phyloP scores from a whole-genome alignment of 441 rosid species.

The Bruguiera hainesii region DNA sequence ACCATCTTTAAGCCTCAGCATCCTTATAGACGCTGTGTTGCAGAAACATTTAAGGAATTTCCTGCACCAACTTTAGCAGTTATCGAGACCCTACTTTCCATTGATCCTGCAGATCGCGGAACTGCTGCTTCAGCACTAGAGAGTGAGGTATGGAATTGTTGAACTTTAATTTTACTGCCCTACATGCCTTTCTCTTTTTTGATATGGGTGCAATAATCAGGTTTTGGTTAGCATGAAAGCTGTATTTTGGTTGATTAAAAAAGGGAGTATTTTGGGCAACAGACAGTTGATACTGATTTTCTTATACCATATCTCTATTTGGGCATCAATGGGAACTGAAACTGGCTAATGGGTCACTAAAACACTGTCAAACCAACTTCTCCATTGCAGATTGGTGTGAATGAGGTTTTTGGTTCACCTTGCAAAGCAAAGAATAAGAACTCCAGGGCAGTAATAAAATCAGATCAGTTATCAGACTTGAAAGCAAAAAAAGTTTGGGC shows the following conservation, averaged over 20 bases:
- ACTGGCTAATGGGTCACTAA: too few species aligned
- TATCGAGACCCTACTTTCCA: slow-evolving; percentile 75
- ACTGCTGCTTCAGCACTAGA: slow-evolving; percentile 70
- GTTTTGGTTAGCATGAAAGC: neutral
- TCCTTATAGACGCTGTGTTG: slow-evolving; percentile 82
- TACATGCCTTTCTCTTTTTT: neutral
- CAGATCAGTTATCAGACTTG: too few species aligned
- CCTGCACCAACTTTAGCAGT: slow-evolving; percentile 80
- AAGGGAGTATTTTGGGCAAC: neutral
- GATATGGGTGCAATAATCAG: neutral
- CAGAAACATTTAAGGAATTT: slow-evolving; percentile 89
- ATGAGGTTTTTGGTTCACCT: too few species aligned
- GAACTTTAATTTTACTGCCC: slow-evolving; percentile 1
- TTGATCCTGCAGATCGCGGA: slow-evolving; percentile 91
- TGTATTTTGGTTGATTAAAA: too few species aligned
- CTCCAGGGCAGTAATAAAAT: too few species aligned
- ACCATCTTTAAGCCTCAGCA: slow-evolving; percentile 94
- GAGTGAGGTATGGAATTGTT: slow-evolving; percentile 56
- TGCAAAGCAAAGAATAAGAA: too few species aligned
- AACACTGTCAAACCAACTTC: too few species aligned
- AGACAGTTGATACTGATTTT: neutral
- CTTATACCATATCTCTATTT: neutral
- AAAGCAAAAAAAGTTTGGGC: too few species aligned
- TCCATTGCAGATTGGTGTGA: too few species aligned
- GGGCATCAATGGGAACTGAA: too few species aligned